These are phyloP conservation scores for Penicillium sp. DNA, from an alignment of 2,329 filamentous ascomycete genomes.

Conservation along the genomic window DNA sequence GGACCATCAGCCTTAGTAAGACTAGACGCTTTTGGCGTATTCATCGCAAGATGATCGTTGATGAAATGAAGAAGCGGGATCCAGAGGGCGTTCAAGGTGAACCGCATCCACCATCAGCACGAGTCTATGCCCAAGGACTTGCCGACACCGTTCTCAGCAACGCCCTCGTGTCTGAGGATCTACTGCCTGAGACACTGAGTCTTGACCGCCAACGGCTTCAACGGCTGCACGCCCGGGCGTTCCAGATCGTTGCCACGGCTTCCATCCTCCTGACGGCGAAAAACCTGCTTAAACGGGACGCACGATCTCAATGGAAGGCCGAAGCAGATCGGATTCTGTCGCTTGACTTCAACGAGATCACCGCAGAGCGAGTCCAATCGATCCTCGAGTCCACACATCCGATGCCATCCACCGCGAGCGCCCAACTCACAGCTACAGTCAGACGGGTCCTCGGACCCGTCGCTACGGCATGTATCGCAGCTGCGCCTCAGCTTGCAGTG, in stretches of 20 bases:
- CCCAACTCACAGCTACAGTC: conserved; percentile 47
- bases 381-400: conserved; percentile 49
- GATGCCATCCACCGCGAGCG: conserved; percentile 45
- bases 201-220: conserved; percentile 55
- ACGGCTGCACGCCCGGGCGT: conserved; percentile 51
- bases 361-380: conserved; percentile 42
- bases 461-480: conserved; percentile 36
- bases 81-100: conserved; percentile 37
- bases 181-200: conserved; percentile 58
- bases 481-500: conserved; percentile 25
- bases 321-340: conserved; percentile 58
- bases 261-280: conserved; percentile 63
- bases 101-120: conserved; percentile 33
- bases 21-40: conserved; percentile 55
- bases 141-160: conserved; percentile 57
- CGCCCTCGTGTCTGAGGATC: conserved; percentile 48
- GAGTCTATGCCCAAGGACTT: conserved; percentile 58
- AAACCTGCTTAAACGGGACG: conserved; percentile 62
- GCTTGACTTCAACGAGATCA: conserved; percentile 44
- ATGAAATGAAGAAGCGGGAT: conserved; percentile 51
- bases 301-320: conserved; percentile 60
- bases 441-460: conserved; percentile 55
- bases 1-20: conserved; percentile 50
- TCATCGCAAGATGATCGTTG: conserved; percentile 39
- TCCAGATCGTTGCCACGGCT: conserved; percentile 58